These are phyloP conservation scores for Ammopiptanthus mongolicus DNA, from an alignment of 306 rosid species.

Conservation along the genomic window DNA sequence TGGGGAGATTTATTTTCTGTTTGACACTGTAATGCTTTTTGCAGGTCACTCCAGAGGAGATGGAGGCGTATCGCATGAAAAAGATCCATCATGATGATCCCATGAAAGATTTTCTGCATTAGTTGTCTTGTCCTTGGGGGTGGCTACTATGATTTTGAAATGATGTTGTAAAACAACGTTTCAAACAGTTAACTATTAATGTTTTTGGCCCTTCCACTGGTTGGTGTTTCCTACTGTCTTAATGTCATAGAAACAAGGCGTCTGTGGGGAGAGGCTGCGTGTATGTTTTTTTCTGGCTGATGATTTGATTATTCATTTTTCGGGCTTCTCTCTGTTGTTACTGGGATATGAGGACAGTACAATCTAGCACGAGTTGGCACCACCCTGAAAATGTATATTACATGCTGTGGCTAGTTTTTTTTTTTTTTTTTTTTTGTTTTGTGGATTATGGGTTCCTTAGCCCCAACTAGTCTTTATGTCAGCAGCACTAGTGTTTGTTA, in stretches of 20 bases:
- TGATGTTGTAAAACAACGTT: not conserved
- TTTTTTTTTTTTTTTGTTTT: not conserved
- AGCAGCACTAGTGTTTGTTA: not conserved
- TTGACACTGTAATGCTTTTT: not conserved
- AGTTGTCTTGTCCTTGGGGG: not conserved
- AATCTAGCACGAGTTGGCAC: not conserved
- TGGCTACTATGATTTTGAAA: not conserved
- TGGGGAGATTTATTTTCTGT: not conserved
- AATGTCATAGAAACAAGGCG: not conserved
- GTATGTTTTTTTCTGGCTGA: not conserved
- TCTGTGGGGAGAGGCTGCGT: not conserved
- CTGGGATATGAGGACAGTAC: not conserved
- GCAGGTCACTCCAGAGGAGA: slow-evolving; percentile 48
- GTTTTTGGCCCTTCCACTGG: not conserved
- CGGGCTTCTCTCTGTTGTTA: not conserved
- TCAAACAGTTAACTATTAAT: not conserved
- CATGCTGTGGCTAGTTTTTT: not conserved
- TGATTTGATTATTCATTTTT: not conserved
- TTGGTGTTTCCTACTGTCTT: not conserved
- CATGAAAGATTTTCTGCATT: slow-evolving; percentile 41
- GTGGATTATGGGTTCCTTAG: not conserved
- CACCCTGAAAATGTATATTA: slow-evolving; percentile 1
- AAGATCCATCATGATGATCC: slow-evolving; percentile 51
- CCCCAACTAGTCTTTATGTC: not conserved
- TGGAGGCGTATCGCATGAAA: slow-evolving; percentile 52